Percentiles rank a stretch among this genome's conserved stretches.
These are phyloP conservation scores for Pyrus pyrifolia DNA, from an alignment of 306 rosid genomes.

Conservation along the genomic window DNA sequence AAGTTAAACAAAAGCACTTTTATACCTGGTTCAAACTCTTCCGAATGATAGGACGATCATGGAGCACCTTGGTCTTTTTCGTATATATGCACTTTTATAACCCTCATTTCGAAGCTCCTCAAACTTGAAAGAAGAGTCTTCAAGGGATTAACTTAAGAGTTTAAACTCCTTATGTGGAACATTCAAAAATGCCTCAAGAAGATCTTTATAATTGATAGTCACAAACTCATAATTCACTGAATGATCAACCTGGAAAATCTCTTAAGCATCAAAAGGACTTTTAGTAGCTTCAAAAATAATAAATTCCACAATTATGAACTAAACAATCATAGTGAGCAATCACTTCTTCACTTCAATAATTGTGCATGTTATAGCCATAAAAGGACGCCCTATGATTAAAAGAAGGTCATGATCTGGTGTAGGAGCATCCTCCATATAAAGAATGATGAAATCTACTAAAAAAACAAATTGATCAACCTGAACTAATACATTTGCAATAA, in stretches of 20 bases:
- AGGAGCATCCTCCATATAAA: neutral
- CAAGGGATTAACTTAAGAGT: neutral
- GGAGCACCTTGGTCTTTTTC: too few species aligned
- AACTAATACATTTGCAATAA: neutral
- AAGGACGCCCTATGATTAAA: neutral
- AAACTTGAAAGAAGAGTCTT: neutral
- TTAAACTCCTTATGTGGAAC: too few species aligned
- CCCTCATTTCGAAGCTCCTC: too few species aligned
- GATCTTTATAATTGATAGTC: neutral
- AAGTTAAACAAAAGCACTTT: too few species aligned
- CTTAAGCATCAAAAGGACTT: fast-evolving
- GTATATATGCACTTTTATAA: too few species aligned
- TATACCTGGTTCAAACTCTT: too few species aligned
- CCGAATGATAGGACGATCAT: too few species aligned
- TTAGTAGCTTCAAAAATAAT: neutral
- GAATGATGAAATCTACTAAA: neutral
- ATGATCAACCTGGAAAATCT: neutral
- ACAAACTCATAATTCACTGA: too few species aligned
- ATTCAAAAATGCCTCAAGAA: too few species aligned
- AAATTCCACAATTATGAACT: neutral
- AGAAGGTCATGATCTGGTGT: neutral
- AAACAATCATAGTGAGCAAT: neutral
- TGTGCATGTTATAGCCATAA: neutral
- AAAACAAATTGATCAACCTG: neutral
- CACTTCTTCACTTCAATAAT: neutral